Conservation (phyloP, 2,329 filamentous ascomycete genomes). For the Aureobasidium sp. region DNA sequence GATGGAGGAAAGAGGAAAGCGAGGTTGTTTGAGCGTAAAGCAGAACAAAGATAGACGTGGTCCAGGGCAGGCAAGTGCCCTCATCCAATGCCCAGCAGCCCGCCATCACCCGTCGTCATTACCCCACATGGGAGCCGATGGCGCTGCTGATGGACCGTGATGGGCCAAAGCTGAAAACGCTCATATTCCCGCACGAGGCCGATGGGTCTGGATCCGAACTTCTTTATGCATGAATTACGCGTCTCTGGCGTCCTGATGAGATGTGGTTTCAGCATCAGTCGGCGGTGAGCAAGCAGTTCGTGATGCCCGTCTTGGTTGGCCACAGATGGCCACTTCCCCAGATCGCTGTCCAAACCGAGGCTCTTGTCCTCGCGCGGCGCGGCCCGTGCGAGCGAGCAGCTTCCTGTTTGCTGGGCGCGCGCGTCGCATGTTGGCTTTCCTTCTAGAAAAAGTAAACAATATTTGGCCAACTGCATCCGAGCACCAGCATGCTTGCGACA, state of each 20-base stretch:
- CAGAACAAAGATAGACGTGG: slow-evolving; percentile 4
- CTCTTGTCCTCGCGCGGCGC: background rate
- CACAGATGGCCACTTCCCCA: background rate
- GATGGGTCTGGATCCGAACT: background rate
- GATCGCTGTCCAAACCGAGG: slow-evolving; percentile 5
- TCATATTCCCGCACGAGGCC: background rate
- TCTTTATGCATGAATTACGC: background rate
- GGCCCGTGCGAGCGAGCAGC: slow-evolving; percentile 1
- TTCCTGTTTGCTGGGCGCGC: background rate
- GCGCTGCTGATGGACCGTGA: slow-evolving; percentile 6
- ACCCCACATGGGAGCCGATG: slow-evolving; percentile 9
- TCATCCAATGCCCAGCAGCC: slow-evolving; percentile 3
- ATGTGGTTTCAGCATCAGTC: background rate
- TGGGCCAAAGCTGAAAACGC: background rate
- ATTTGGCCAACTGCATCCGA: background rate
- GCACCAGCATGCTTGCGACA: slow-evolving; percentile 4
- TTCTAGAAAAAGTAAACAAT: slow-evolving; percentile 14
- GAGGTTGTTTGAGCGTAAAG: background rate
- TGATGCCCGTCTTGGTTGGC: background rate
- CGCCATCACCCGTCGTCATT: slow-evolving; percentile 2
- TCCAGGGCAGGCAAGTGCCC: slow-evolving; percentile 9
- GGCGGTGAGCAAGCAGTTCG: background rate
- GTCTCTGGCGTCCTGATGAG: background rate
- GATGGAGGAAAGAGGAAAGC: background rate
- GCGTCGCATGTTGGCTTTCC: slow-evolving; percentile 5